Evolutionary conservation across 1,139 yeast genomes (phyloP), one percentile per base, ranked within the genome.

Genomic region (Saccharomyces pastorianus): DNA sequence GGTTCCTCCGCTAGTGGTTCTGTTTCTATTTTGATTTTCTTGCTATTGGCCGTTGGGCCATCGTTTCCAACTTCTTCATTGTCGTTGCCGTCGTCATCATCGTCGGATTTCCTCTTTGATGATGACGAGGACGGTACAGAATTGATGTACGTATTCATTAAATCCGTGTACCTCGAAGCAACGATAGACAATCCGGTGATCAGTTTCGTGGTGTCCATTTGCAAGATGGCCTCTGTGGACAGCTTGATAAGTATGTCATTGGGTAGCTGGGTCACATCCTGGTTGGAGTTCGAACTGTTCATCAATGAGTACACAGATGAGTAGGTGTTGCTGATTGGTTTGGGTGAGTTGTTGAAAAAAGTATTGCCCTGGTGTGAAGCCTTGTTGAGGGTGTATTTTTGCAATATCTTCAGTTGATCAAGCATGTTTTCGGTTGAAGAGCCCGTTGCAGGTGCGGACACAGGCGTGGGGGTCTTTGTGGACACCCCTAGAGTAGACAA

Each of bases 181-280:
- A 88, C 80, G 51, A 88, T 82, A 20, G 82, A 81, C 56, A 89
- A 73, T 0, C 88, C 95, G 57, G 82, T 81, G n/a, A 81, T 74
- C 49, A 93, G 74, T 57, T 76, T 79, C 8, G 74, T 74, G 0
- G 77, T 73, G 52, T 81, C 79, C 0, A 82, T 81, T 77, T 77
- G 51, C 76, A 75, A 63, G 85, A 76, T 2, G 86, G 90, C 47
- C 81, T 79, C 55, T 82, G 73, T 23, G 85, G 88, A 77, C 85
- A 84, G 49, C 81, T 78, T 34, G 79, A 63, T 77, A 54, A 89
- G 79, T 4, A 85, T 76, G 55, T 83, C 81, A 41, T 78, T 79
- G 1, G 95, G 87, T 14, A 91, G 73, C 7, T 80, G 73, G 6
- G 88, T 77, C 51, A 89, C 80, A 67, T 90, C 93, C 64, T 88